Base-by-base conservation (phyloP, 2,329 filamentous ascomycete species). In the Fusarium marasasianum region DNA sequence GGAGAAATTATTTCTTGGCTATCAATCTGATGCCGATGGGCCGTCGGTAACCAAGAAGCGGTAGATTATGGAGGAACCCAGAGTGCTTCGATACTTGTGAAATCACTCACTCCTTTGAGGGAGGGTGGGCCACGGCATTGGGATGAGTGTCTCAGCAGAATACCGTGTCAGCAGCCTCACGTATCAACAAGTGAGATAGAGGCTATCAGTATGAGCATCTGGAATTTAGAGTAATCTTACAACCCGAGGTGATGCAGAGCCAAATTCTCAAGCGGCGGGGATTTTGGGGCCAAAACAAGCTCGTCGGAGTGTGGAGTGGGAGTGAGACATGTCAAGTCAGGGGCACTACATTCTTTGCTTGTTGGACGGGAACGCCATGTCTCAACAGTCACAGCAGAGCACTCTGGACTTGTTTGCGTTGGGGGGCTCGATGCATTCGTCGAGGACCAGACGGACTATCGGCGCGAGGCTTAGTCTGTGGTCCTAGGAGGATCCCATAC, bases 221-320 rank as follows among this genome's bases (percentile, higher is more conserved):
- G 77, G 77, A 78, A 78, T 78, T 74, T 31, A 37, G 56, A 57
- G 61, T 63, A 77, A 78, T 77, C 61, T 78, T 59, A 64, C 38
- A 20, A 48, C 38, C 29, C 51, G 55, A 74, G 53, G 43, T 48
- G 18, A 24, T 26, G 31, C 50, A 66, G 31, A 41, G n/a, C 24
- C 26, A 66, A 55, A 40, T 44, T 51, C 37, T 69, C 45, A 29
- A 26, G 17, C 35, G n/a, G 64, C 48, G 51, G 71, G 53, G 61
- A 72, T 70, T 78, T 73, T 33, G 50, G 57, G 26, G 45, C 64
- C 22, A 18, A 51, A 55, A 50, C 50, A 53, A 56, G n/a, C 35
- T 64, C 56, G 38, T 33, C 56, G 24, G 40, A 58, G 37, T 43
- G 43, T 58, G 57, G 59, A 61, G 56, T 38, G 56, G 41, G 50